A percentile compares a stretch with the other conserved stretches of the same genome.
These are phyloP conservation scores for Medicago ruthenica DNA, from an alignment of 306 rosid genomes.

Conservation along the genomic window DNA sequence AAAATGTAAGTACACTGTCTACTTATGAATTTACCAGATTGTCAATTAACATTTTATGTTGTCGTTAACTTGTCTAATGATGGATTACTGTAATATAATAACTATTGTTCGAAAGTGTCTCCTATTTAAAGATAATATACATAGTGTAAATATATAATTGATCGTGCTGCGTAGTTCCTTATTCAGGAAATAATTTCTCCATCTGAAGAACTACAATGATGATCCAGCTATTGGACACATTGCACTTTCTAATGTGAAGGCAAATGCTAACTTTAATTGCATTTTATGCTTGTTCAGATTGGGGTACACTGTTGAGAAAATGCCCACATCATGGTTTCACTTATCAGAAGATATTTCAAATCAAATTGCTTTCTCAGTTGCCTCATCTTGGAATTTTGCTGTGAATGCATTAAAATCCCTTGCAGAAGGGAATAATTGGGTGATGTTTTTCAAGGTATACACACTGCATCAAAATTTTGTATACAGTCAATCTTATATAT, in stretches of 20 bases:
- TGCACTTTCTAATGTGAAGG: conserved; percentile 33
- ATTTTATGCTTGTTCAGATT: conserved; percentile 59
- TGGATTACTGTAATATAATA: conserved; percentile 28
- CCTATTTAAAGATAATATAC: background rate
- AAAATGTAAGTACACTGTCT: conserved; percentile 63
- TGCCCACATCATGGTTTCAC: conserved; percentile 72
- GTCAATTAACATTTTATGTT: conserved; percentile 28
- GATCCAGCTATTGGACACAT: conserved; percentile 40
- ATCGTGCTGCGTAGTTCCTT: background rate
- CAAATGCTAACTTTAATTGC: conserved; percentile 36
- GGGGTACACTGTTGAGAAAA: conserved; percentile 81
- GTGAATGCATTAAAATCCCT: conserved; percentile 69
- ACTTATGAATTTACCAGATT: background rate
- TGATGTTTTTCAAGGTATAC: conserved; percentile 71
- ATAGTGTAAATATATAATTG: background rate
- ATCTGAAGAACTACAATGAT: conserved; percentile 19
- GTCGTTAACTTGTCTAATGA: conserved; percentile 18
- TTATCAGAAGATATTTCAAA: conserved; percentile 74
- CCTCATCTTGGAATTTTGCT: conserved; percentile 75
- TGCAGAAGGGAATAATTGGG: conserved; percentile 70
- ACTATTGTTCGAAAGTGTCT: background rate
- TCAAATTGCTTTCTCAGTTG: conserved; percentile 56
- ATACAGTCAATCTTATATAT: conserved; percentile 13
- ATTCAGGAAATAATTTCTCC: background rate
- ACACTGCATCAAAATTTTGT: conserved; percentile 13